A percentile compares a stretch with the other conserved stretches of the same genome.
These are phyloP conservation scores for Heritiera littoralis DNA, from an alignment of 345 rosid species.

Conservation along the genomic window DNA sequence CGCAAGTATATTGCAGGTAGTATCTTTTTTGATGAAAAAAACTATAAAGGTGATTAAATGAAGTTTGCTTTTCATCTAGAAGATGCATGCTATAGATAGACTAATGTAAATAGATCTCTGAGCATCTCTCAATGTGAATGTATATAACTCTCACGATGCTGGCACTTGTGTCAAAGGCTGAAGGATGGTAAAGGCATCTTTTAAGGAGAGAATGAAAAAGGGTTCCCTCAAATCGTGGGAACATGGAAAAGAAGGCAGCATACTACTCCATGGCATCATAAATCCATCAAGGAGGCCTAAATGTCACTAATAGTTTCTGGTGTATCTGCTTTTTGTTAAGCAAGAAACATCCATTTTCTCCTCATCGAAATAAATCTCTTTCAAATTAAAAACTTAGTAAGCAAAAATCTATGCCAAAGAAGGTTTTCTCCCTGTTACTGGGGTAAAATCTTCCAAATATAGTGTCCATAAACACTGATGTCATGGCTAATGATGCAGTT, in stretches of 20 bases:
- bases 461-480: neutral
- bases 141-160: constrained; percentile 3
- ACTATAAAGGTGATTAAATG: neutral
- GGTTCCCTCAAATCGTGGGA: neutral
- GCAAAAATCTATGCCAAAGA: neutral
- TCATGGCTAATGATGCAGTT: constrained; percentile 1
- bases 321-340: neutral
- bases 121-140: neutral
- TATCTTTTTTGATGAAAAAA: constrained; percentile 8
- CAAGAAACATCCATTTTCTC: neutral
- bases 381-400: neutral
- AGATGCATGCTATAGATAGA: neutral
- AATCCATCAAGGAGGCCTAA: constrained; percentile 8
- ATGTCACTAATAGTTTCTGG: neutral
- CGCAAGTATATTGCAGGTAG: constrained; percentile 98
- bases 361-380: neutral
- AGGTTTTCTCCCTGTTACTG: neutral
- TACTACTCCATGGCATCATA: neutral
- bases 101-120: neutral
- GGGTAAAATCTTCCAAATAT: neutral
- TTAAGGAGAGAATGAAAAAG: neutral
- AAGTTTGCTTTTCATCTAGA: constrained; percentile 17
- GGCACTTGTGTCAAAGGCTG: constrained; percentile 6
- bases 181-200: neutral
- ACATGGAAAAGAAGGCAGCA: neutral